Percentiles rank a stretch among this genome's conserved stretches.
Conservation (phyloP, 2,329 filamentous ascomycete genomes). For the Emmonsiellopsis sp. region DNA sequence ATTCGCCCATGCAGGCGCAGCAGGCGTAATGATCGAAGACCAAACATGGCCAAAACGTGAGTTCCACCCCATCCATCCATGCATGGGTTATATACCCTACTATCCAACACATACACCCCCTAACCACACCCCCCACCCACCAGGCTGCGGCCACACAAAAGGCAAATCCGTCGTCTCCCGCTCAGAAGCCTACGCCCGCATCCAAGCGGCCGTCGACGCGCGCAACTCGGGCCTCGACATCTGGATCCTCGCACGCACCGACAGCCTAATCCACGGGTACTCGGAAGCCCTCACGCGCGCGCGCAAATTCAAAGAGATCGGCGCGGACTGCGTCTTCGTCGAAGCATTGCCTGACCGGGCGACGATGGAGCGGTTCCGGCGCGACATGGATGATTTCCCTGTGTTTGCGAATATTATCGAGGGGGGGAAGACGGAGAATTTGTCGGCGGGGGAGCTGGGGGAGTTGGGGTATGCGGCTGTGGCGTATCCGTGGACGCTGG, state of each 20-base stretch:
- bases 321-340: slow-evolving; percentile 38
- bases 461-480: slow-evolving; percentile 33
- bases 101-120: too few relatives aligned
- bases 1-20: slow-evolving; percentile 29
- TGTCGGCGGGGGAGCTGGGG: slow-evolving; percentile 30
- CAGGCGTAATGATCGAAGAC: slow-evolving; percentile 37
- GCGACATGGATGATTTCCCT: slow-evolving; percentile 28
- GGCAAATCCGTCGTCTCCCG: slow-evolving; percentile 38
- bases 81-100: too few relatives aligned
- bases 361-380: slow-evolving; percentile 30
- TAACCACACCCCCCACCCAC: background rate
- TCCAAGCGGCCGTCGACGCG: slow-evolving; percentile 39
- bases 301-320: slow-evolving; percentile 33
- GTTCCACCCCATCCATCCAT: slow-evolving; percentile 2
- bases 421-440: slow-evolving; percentile 33
- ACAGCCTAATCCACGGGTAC: slow-evolving; percentile 33
- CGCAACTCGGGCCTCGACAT: slow-evolving; percentile 38
- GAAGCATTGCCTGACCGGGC: slow-evolving; percentile 37
- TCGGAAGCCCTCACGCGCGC: slow-evolving; percentile 37
- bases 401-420: slow-evolving; percentile 38
- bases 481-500: slow-evolving; percentile 37
- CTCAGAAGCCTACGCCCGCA: slow-evolving; percentile 37
- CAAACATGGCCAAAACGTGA: slow-evolving; percentile 42
- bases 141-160: slow-evolving; percentile 38
- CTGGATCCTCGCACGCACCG: slow-evolving; percentile 38